Evolutionary conservation across 1,284 basidiomycete genomes (phyloP).

Genomic region (Puccinia triticina): DNA sequence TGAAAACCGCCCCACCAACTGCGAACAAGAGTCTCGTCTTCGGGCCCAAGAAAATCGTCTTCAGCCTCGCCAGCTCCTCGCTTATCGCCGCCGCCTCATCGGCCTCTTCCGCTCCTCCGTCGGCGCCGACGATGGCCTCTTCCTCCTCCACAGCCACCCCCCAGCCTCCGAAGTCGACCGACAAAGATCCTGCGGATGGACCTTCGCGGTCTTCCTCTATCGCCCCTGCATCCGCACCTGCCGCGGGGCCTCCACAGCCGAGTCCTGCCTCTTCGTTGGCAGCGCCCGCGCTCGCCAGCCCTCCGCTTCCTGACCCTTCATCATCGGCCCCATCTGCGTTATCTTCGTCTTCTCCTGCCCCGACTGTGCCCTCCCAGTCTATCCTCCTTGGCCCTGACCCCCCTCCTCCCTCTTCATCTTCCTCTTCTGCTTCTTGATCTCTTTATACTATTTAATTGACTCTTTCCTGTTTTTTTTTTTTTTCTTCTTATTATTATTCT

Average conservation of each 20-base stretch:
- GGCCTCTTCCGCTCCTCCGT: background rate
- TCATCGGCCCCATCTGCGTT: background rate
- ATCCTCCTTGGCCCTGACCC: background rate
- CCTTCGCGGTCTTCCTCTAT: background rate
- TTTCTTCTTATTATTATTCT: too few relatives aligned
- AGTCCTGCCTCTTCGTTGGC: background rate
- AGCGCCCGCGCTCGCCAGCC: background rate
- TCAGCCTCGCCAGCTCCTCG: constrained; percentile 10
- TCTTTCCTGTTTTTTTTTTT: background rate
- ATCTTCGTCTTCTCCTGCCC: background rate
- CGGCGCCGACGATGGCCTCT: background rate
- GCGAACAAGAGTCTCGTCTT: background rate
- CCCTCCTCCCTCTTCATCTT: background rate
- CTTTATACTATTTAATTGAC: background rate
- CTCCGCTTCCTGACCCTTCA: background rate
- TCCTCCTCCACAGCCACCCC: background rate
- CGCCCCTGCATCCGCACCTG: background rate
- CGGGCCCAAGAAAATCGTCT: constrained; percentile 12
- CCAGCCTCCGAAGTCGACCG: background rate
- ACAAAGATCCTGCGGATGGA: background rate
- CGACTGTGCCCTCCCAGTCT: too few relatives aligned
- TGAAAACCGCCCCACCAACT: background rate
- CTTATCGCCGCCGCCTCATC: constrained; percentile 9
- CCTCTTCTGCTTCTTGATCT: background rate
- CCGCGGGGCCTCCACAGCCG: too few relatives aligned